Evolutionary conservation across 2,329 filamentous ascomycete species (phyloP).

Genomic region (Ophiobolus disseminans): DNA sequence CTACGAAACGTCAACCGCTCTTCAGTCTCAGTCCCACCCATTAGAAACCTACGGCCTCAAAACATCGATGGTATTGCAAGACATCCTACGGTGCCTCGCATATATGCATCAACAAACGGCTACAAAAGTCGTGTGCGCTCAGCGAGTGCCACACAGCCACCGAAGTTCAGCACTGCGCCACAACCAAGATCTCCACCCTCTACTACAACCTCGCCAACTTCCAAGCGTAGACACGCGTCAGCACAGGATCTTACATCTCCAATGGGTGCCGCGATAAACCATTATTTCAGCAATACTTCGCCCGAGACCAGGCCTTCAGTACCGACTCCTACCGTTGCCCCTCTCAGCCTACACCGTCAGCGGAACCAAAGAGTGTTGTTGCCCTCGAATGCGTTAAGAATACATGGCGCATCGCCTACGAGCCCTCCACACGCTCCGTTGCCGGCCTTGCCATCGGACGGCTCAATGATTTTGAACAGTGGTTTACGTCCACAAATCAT

Average conservation of each 20-base stretch:
- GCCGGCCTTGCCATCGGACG: not conserved
- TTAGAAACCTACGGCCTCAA: constrained; percentile 3
- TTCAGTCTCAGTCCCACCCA: constrained; percentile 1
- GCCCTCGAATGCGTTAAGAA: constrained; percentile 21
- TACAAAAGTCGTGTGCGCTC: not conserved
- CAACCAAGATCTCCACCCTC: constrained; percentile 7
- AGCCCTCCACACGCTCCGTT: not conserved
- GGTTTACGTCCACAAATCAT: too few relatives aligned
- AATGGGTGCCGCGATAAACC: constrained; percentile 22
- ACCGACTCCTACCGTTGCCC: constrained; percentile 2
- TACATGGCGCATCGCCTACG: too few relatives aligned
- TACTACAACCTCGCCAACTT: not conserved
- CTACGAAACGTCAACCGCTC: not conserved
- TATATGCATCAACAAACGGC: not conserved
- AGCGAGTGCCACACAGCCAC: not conserved
- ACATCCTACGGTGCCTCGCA: not conserved
- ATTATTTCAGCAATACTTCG: constrained; percentile 12
- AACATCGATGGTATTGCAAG: not conserved
- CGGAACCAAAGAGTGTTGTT: constrained; percentile 25
- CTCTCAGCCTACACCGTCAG: constrained; percentile 16
- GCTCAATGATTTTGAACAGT: too few relatives aligned
- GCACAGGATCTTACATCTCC: constrained; percentile 17
- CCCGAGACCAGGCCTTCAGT: not conserved
- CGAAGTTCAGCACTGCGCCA: constrained; percentile 12
- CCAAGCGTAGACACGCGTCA: constrained; percentile 3